Evolutionary conservation across 768 basidiomycete genomes (phyloP).

Genomic region (Gloeophyllum trabeum): DNA sequence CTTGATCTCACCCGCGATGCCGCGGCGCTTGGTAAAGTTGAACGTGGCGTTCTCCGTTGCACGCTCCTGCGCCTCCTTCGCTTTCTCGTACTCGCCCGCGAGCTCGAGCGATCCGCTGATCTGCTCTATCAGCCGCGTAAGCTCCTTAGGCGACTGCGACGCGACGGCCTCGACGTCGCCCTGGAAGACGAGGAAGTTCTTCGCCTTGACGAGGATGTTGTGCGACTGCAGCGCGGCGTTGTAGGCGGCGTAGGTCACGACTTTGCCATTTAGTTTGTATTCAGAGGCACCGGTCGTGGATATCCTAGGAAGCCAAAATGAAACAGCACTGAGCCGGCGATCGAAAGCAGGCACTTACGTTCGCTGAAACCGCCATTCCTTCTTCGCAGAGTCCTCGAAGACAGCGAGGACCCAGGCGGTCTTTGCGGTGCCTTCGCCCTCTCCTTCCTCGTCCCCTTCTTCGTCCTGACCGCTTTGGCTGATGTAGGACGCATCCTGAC

Average conservation of each 20-base stretch:
- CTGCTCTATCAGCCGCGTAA: conserved; percentile 87
- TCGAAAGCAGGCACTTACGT: too few species aligned
- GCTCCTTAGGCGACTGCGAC: conserved; percentile 83
- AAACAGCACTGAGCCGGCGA: too few species aligned
- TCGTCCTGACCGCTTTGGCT: conserved; percentile 33
- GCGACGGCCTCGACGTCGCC: conserved; percentile 98
- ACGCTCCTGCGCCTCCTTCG: conserved; percentile 76
- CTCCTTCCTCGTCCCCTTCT: conserved; percentile 39
- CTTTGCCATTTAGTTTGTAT: conserved; percentile 74
- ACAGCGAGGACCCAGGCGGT: conserved; percentile 96
- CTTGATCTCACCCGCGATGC: conserved; percentile 90
- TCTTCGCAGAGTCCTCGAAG: conserved; percentile 62
- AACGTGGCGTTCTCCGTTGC: conserved; percentile 92
- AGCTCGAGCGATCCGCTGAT: conserved; percentile 92
- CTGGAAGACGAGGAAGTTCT: conserved; percentile 99
- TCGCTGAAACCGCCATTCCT: conserved; percentile 86
- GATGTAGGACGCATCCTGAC: conserved; percentile 15
- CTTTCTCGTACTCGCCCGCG: conserved; percentile 78
- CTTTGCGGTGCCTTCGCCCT: conserved; percentile 77
- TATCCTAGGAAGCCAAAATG: too few species aligned
- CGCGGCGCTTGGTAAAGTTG: conserved; percentile 90
- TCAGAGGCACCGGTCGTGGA: conserved; percentile 82
- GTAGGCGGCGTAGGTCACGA: conserved; percentile 82
- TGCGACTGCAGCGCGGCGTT: conserved; percentile 79
- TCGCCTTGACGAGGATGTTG: conserved; percentile 97